Percentiles rank a stretch among this genome's conserved stretches.
Evolutionary conservation across 2,329 filamentous ascomycete genomes (phyloP).

Genomic region (Colletotrichum musae): DNA sequence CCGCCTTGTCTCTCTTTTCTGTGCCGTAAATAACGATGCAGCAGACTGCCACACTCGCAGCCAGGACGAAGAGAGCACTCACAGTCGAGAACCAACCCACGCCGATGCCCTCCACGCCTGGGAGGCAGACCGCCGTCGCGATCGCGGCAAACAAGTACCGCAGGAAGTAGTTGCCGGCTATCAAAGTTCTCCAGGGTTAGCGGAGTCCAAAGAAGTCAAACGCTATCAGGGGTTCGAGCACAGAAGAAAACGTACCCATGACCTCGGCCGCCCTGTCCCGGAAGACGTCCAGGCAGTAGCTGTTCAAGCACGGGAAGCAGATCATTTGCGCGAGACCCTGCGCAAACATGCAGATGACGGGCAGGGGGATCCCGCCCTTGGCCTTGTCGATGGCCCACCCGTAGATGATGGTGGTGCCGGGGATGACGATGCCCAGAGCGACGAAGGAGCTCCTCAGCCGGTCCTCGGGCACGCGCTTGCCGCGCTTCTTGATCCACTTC

Average conservation of each 20-base stretch:
- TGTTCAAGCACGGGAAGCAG: conserved; percentile 78
- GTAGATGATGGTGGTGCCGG: conserved; percentile 77
- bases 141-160: conserved; percentile 82
- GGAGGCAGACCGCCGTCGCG: conserved; percentile 80
- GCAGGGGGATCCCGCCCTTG: conserved; percentile 62
- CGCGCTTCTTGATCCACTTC: conserved; percentile 68
- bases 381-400: conserved; percentile 65
- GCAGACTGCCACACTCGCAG: conserved; percentile 28
- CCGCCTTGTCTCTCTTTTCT: conserved; percentile 1
- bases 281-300: conserved; percentile 55
- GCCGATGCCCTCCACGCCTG: conserved; percentile 79
- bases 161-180: conserved; percentile 84
- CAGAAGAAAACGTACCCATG: conserved; percentile 20
- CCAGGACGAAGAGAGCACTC: conserved; percentile 45
- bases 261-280: conserved; percentile 38
- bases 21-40: conserved; percentile 34
- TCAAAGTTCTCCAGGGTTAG: background rate
- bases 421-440: conserved; percentile 73
- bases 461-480: conserved; percentile 78
- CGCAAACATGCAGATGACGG: conserved; percentile 77
- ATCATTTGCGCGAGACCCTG: conserved; percentile 79
- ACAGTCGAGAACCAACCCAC: conserved; percentile 88
- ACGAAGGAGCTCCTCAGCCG: conserved; percentile 72
- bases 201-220: background rate
- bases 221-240: too few species aligned